phyloP scores from a whole-genome alignment of 2,329 filamentous ascomycete species.

The Aspergillus terreus region DNA sequence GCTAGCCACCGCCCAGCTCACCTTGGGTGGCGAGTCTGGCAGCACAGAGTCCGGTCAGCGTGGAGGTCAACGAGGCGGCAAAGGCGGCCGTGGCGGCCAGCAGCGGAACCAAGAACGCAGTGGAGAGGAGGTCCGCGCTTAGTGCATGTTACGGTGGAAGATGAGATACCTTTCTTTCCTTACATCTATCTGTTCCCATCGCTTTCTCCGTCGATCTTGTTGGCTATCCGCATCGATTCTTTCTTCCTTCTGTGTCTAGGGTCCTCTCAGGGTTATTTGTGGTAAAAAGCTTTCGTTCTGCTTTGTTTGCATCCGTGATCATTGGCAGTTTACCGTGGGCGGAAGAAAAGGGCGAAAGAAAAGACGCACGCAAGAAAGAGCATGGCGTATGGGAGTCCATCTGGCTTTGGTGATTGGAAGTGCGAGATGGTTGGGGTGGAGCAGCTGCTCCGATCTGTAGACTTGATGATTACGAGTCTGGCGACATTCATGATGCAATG shows the following conservation, averaged over 20 bases:
- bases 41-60: slow-evolving; percentile 34
- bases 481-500: slow-evolving; percentile 32
- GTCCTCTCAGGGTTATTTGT: slow-evolving; percentile 13
- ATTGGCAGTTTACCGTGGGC: neutral
- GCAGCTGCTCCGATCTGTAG: too few species aligned
- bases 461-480: too few species aligned
- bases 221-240: slow-evolving; percentile 7
- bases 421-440: too few species aligned
- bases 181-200: slow-evolving; percentile 10
- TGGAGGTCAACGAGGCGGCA: slow-evolving; percentile 39
- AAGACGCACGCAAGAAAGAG: slow-evolving; percentile 15
- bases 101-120: slow-evolving; percentile 37
- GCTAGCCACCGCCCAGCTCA: slow-evolving; percentile 74
- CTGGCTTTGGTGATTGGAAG: too few species aligned
- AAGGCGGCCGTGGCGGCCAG: slow-evolving; percentile 37
- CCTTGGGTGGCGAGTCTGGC: slow-evolving; percentile 47
- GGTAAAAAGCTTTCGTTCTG: slow-evolving; percentile 11
- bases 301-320: slow-evolving; percentile 3
- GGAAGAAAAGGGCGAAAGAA: slow-evolving; percentile 1
- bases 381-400: slow-evolving; percentile 32
- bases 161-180: slow-evolving; percentile 20
- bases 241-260: slow-evolving; percentile 13
- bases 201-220: slow-evolving; percentile 2
- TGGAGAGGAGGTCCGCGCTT: slow-evolving; percentile 38
- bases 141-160: slow-evolving; percentile 14